These are phyloP conservation scores for Aspergillus baeticus DNA, from an alignment of 495 filamentous ascomycete species.

Conservation along the genomic window DNA sequence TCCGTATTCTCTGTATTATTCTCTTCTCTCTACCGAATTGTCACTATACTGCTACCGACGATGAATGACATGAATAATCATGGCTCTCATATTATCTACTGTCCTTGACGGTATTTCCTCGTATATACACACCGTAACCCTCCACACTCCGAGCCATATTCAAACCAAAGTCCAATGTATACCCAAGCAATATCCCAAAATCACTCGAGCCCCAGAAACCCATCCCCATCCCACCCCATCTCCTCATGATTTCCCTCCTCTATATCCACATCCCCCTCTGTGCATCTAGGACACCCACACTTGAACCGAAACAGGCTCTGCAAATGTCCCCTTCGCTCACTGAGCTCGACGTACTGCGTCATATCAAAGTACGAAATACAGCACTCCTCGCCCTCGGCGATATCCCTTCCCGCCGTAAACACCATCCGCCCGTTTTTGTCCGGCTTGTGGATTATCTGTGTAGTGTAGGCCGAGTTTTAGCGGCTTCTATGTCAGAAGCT, in stretches of 20 bases:
- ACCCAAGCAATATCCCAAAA: background rate
- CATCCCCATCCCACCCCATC: slow-evolving; percentile 16
- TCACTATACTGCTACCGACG: too few relatives aligned
- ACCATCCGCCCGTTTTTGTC: slow-evolving; percentile 37
- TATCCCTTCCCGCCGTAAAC: slow-evolving; percentile 35
- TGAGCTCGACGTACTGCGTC: slow-evolving; percentile 21
- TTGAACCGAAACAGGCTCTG: slow-evolving; percentile 32
- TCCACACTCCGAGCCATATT: too few relatives aligned
- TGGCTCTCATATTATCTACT: too few relatives aligned
- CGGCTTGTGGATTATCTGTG: slow-evolving; percentile 39
- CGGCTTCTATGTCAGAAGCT: too few relatives aligned
- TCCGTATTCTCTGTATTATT: too few relatives aligned
- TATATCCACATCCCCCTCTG: slow-evolving; percentile 20
- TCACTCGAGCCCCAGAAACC: slow-evolving; percentile 3
- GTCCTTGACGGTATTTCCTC: too few relatives aligned
- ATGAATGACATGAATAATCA: too few relatives aligned
- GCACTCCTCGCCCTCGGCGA: slow-evolving; percentile 37
- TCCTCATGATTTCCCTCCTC: slow-evolving; percentile 9
- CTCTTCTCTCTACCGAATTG: too few relatives aligned
- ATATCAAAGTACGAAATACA: slow-evolving; percentile 44
- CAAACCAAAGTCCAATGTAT: too few relatives aligned
- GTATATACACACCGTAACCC: too few relatives aligned
- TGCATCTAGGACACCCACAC: slow-evolving; percentile 35
- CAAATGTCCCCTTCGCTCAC: slow-evolving; percentile 29
- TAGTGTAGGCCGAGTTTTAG: too few relatives aligned